phyloP scores from a whole-genome alignment of 2,329 filamentous ascomycete genomes.

The Seiridium cupressi region DNA sequence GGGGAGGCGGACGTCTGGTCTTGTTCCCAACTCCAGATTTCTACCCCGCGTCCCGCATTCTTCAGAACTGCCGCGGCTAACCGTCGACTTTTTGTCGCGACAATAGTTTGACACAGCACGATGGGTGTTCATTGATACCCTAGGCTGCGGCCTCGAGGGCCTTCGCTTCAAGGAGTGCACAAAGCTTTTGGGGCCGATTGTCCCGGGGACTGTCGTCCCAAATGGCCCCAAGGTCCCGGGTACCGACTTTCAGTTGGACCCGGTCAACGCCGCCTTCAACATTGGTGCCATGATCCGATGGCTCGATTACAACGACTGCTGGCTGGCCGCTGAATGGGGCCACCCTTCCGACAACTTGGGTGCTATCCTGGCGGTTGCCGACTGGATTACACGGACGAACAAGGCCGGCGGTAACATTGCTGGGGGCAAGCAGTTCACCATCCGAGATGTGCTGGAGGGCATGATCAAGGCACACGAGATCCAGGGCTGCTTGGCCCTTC shows the following conservation, averaged over 20 bases:
- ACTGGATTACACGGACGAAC: slow-evolving; percentile 95
- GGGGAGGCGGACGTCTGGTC: too few relatives aligned
- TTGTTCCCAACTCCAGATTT: slow-evolving; percentile 5
- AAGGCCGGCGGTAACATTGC: slow-evolving; percentile 75
- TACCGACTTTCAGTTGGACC: slow-evolving; percentile 91
- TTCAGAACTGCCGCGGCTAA: slow-evolving; percentile 22
- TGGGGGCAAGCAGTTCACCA: slow-evolving; percentile 82
- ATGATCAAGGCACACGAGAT: slow-evolving; percentile 99
- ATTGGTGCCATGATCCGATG: slow-evolving; percentile 98
- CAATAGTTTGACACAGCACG: slow-evolving; percentile 87
- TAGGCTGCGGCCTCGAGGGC: slow-evolving; percentile 94
- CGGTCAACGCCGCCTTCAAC: slow-evolving; percentile 95
- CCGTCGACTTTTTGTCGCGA: slow-evolving; percentile 13
- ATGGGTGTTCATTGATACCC: slow-evolving; percentile 94
- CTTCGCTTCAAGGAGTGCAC: slow-evolving; percentile 94
- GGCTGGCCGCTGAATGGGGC: slow-evolving; percentile 97
- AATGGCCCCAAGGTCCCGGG: slow-evolving; percentile 90
- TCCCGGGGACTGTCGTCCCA: slow-evolving; percentile 86
- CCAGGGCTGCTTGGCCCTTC: slow-evolving; percentile 91
- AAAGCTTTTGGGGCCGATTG: slow-evolving; percentile 89
- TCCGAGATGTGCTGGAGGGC: slow-evolving; percentile 88
- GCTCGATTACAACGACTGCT: slow-evolving; percentile 99
- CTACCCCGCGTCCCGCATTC: slow-evolving; percentile 14
- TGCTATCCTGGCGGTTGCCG: slow-evolving; percentile 91
- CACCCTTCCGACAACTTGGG: slow-evolving; percentile 98